A percentile compares a stretch with the other conserved stretches of the same genome.
Evolutionary conservation across 2,329 filamentous ascomycete species (phyloP).

Genomic region (Helicocarpus griseus): DNA sequence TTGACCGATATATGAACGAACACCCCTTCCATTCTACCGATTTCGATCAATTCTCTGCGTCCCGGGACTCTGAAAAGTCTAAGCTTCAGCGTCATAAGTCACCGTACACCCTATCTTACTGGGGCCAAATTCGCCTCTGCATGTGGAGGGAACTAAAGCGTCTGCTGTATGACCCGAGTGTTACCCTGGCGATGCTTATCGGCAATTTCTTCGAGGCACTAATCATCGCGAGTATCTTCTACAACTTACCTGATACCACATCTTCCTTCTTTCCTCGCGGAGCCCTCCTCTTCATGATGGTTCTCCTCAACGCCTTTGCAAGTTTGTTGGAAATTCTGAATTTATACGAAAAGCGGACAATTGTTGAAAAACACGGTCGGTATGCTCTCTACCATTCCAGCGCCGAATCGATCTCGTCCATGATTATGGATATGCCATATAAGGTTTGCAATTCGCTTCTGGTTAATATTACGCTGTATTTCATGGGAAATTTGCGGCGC

Average conservation of each 20-base stretch:
- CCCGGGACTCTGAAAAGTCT: conserved; percentile 33
- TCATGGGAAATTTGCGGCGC: conserved; percentile 71
- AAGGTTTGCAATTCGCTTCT: conserved; percentile 62
- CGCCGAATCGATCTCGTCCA: conserved; percentile 66
- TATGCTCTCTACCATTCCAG: conserved; percentile 86
- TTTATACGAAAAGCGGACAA: conserved; percentile 76
- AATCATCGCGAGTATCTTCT: conserved; percentile 50
- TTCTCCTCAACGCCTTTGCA: conserved; percentile 75
- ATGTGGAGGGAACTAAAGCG: neutral
- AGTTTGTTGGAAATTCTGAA: conserved; percentile 72
- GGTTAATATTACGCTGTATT: conserved; percentile 76
- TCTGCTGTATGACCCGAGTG: neutral
- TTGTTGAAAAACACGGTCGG: conserved; percentile 79
- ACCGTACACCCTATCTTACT: conserved; percentile 70
- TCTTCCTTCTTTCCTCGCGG: conserved; percentile 58
- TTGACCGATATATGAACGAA: conserved; percentile 32
- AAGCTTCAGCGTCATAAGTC: conserved; percentile 52
- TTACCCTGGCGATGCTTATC: conserved; percentile 43
- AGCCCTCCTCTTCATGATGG: conserved; percentile 74
- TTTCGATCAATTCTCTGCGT: no score
- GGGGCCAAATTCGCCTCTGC: conserved; percentile 67
- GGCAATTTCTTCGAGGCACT: conserved; percentile 59
- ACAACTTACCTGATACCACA: neutral
- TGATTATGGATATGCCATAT: conserved; percentile 72
- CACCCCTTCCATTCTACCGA: no score